A percentile compares a stretch with the other conserved stretches of the same genome.
Evolutionary conservation across 352 stramenopile species (phyloP).

Genomic region (Proteromonas lacertae): DNA sequence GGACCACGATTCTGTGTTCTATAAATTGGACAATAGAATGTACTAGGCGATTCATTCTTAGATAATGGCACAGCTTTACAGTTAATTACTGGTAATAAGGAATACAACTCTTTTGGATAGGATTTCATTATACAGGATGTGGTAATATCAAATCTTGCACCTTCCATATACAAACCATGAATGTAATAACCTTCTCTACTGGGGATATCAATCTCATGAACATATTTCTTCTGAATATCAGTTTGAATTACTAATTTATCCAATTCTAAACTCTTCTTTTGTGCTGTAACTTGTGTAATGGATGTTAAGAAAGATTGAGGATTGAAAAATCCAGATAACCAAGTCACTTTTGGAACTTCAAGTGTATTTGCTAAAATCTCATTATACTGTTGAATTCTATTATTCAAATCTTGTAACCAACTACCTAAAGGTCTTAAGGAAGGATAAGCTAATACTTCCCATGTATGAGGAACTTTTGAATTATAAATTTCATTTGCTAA

Average conservation of each 20-base stretch:
- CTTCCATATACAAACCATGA: slow-evolving; percentile 60
- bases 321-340: slow-evolving; percentile 71
- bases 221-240: slow-evolving; percentile 41
- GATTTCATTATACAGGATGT: slow-evolving; percentile 21
- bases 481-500: slow-evolving; percentile 58
- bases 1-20: too few relatives aligned
- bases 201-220: slow-evolving; percentile 16
- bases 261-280: slow-evolving; percentile 54
- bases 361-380: slow-evolving; percentile 31
- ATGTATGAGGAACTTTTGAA: slow-evolving; percentile 48
- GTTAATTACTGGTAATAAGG: slow-evolving; percentile 40
- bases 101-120: slow-evolving; percentile 58
- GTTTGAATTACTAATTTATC: slow-evolving; percentile 63
- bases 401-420: slow-evolving; percentile 56
- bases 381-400: slow-evolving; percentile 41
- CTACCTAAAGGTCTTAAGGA: slow-evolving; percentile 45
- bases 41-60: slow-evolving; percentile 61
- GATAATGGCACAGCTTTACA: slow-evolving; percentile 46
- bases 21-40: slow-evolving; percentile 60
- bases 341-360: slow-evolving; percentile 53
- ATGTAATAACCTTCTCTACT: slow-evolving; percentile 45
- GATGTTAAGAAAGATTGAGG: slow-evolving; percentile 64
- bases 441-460: slow-evolving; percentile 72
- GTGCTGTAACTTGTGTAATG: slow-evolving; percentile 69
- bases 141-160: slow-evolving; percentile 32